These are phyloP conservation scores for Tetrahymena elliotti DNA, from an alignment of 73 alveolate species.

Conservation along the genomic window DNA sequence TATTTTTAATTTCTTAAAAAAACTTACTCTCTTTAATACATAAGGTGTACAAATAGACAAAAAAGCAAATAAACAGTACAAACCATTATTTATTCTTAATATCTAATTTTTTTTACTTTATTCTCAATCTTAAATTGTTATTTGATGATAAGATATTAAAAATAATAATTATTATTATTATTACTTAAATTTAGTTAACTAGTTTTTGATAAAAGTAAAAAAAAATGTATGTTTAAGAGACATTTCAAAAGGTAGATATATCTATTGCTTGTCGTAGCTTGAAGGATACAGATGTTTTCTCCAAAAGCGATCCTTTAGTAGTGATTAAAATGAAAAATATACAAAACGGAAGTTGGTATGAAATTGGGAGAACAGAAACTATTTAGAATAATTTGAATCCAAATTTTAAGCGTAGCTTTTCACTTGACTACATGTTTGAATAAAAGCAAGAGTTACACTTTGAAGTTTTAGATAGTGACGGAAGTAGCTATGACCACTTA, in stretches of 20 bases:
- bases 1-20: neutral
- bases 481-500: conserved; percentile 19
- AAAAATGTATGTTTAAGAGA: neutral
- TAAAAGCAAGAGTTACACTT: conserved; percentile 2
- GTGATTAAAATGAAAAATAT: conserved; percentile 7
- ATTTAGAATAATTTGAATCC: conserved; percentile 55
- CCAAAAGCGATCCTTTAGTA: conserved; percentile 51
- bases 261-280: conserved; percentile 50
- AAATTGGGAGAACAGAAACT: conserved; percentile 49
- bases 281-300: conserved; percentile 46
- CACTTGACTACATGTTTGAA: conserved; percentile 35
- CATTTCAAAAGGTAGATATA: conserved; percentile 24
- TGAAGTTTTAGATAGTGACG: conserved; percentile 40
- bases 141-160: no score
- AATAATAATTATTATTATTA: no score
- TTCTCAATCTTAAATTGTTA: no score
- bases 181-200: neutral
- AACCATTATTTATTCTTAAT: no score
- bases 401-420: conserved; percentile 35
- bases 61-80: no score
- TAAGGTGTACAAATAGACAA: no score
- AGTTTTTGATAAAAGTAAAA: neutral
- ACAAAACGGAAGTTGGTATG: conserved; percentile 3
- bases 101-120: neutral
- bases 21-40: neutral